These are phyloP conservation scores for Prunella vulgaris DNA, from an alignment of 257 asterid species.

Conservation along the genomic window DNA sequence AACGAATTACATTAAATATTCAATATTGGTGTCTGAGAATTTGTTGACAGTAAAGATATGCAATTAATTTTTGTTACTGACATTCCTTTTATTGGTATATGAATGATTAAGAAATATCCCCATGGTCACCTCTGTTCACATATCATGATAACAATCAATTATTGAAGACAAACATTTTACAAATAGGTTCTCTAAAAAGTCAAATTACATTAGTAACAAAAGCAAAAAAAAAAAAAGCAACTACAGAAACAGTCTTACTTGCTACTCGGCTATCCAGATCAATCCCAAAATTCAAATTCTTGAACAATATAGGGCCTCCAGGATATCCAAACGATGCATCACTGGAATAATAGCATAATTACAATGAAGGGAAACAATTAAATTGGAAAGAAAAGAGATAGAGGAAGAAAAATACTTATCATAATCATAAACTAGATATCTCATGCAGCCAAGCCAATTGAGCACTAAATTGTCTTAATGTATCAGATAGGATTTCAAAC, in stretches of 20 bases:
- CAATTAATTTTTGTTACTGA: background rate
- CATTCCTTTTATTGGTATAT: no score
- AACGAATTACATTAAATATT: background rate
- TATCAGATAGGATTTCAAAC: conserved; percentile 33
- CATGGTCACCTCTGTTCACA: conserved; percentile 1
- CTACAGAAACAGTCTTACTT: conserved; percentile 54
- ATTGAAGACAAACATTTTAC: conserved; percentile 11
- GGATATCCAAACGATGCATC: conserved; percentile 99
- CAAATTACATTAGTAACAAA: conserved; percentile 10
- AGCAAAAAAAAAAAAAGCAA: background rate
- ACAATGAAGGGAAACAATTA: background rate
- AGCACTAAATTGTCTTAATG: background rate
- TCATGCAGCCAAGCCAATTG: conserved; percentile 7
- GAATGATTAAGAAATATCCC: no score
- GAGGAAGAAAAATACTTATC: background rate
- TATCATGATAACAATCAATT: conserved; percentile 7
- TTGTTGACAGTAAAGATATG: background rate
- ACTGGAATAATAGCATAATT: conserved; percentile 48
- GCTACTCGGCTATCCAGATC: conserved; percentile 96
- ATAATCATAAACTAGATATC: background rate
- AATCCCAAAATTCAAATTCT: conserved; percentile 91
- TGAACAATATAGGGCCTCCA: conserved; percentile 82
- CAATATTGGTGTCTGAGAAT: background rate
- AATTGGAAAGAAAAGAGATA: background rate
- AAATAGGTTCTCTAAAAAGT: conserved; percentile 7